phyloP scores from a whole-genome alignment of 2,329 filamentous ascomycete genomes.

The Fusarium aywerte region DNA sequence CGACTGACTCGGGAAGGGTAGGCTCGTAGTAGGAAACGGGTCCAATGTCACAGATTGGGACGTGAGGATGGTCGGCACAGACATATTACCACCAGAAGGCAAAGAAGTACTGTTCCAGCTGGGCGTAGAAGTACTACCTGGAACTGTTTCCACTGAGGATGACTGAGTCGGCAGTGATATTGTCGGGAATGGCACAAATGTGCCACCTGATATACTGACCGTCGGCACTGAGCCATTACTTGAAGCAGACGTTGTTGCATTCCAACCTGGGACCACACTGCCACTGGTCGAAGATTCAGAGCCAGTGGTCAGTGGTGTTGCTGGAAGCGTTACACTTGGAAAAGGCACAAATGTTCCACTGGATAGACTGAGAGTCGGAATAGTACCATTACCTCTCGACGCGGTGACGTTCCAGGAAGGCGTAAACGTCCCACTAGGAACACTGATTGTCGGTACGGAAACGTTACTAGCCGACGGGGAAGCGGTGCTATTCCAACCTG shows the following conservation, averaged over 20 bases:
- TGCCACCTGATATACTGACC: constrained; percentile 2
- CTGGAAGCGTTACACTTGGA: neutral
- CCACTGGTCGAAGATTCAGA: neutral
- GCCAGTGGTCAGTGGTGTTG: neutral
- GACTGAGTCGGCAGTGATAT: neutral
- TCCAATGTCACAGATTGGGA: neutral
- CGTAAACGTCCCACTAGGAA: constrained; percentile 1
- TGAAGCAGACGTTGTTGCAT: constrained; percentile 1
- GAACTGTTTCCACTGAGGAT: neutral
- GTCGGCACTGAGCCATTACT: constrained; percentile 1
- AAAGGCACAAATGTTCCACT: neutral
- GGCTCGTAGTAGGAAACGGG: neutral
- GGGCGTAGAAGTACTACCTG: neutral
- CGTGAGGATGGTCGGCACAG: neutral
- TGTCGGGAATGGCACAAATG: constrained; percentile 7
- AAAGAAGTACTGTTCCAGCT: constrained; percentile 10
- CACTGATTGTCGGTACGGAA: constrained; percentile 1
- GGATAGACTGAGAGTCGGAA: neutral
- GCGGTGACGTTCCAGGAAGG: constrained; percentile 11
- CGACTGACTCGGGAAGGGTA: neutral
- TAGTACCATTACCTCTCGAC: neutral
- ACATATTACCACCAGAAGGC: neutral
- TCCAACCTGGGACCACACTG: constrained; percentile 4
- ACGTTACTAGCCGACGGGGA: neutral
- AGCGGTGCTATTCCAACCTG: constrained; percentile 10